Conservation (phyloP, 306 rosid species). For the Cajanus cajan region DNA sequence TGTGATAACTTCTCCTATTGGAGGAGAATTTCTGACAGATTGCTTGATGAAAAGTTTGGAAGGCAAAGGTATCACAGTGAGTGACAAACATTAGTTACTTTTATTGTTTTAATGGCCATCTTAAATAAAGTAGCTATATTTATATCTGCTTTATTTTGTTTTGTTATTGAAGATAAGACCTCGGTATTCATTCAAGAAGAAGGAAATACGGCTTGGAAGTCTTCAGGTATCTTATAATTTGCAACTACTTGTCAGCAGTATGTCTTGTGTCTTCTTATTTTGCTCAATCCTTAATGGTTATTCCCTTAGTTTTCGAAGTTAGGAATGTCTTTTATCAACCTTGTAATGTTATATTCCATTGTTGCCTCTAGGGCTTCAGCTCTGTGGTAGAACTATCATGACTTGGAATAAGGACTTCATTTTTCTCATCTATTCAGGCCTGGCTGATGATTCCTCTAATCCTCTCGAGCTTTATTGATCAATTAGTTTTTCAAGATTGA, state of each 20-base stretch:
- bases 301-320: neutral
- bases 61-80: conserved; percentile 85
- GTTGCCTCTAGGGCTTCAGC: neutral
- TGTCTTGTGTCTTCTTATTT: neutral
- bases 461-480: conserved; percentile 9
- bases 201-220: conserved; percentile 88
- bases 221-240: conserved; percentile 68
- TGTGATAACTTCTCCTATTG: conserved; percentile 83
- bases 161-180: conserved; percentile 67
- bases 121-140: conserved; percentile 8
- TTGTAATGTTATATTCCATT: neutral
- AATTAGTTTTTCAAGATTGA: neutral
- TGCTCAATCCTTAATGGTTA: neutral
- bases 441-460: conserved; percentile 2
- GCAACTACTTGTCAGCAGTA: neutral
- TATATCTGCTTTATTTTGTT: conserved; percentile 11
- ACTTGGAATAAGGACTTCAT: neutral
- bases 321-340: neutral
- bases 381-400: neutral
- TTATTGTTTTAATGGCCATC: neutral
- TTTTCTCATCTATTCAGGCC: neutral
- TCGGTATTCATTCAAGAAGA: conserved; percentile 86
- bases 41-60: conserved; percentile 94
- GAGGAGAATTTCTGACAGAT: conserved; percentile 95
- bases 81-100: conserved; percentile 34